These are phyloP conservation scores for Boletus coccyginus DNA, from an alignment of 768 basidiomycete genomes.

Conservation along the genomic window DNA sequence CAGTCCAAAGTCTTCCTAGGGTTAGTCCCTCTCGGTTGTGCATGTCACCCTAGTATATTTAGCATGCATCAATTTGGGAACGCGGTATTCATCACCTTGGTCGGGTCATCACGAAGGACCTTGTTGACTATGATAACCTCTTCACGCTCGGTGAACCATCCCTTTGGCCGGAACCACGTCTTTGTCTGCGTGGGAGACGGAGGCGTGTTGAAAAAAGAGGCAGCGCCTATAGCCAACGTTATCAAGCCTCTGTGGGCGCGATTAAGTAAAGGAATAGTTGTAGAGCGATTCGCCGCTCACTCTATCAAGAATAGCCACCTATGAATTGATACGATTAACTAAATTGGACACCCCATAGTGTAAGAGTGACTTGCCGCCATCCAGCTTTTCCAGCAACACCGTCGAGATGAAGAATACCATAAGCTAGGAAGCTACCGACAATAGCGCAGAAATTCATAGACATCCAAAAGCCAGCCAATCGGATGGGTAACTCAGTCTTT, in stretches of 20 bases:
- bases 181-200: conserved; percentile 59
- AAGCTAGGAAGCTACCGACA: conserved; percentile 60
- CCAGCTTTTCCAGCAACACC: conserved; percentile 10
- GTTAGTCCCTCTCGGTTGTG: conserved; percentile 65
- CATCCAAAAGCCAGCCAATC: conserved; percentile 69
- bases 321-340: not conserved
- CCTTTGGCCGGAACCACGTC: conserved; percentile 54
- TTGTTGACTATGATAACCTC: conserved; percentile 59
- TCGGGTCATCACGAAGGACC: conserved; percentile 62
- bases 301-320: conserved; percentile 38
- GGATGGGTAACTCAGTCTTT: conserved; percentile 47
- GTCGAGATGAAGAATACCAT: conserved; percentile 46
- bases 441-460: conserved; percentile 56
- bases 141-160: conserved; percentile 63
- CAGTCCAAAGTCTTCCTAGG: conserved; percentile 47
- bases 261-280: not conserved
- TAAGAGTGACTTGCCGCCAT: conserved; percentile 17
- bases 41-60: conserved; percentile 44
- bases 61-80: not conserved
- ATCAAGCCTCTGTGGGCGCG: conserved; percentile 24
- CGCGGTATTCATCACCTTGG: conserved; percentile 36
- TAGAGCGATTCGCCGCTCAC: conserved; percentile 20
- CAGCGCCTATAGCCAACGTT: conserved; percentile 51
- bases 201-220: conserved; percentile 58
- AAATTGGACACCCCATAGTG: not conserved